Evolutionary conservation across 257 asterid genomes (phyloP), one percentile per base, ranked within the genome.

Genomic region (Ilex asprella): DNA sequence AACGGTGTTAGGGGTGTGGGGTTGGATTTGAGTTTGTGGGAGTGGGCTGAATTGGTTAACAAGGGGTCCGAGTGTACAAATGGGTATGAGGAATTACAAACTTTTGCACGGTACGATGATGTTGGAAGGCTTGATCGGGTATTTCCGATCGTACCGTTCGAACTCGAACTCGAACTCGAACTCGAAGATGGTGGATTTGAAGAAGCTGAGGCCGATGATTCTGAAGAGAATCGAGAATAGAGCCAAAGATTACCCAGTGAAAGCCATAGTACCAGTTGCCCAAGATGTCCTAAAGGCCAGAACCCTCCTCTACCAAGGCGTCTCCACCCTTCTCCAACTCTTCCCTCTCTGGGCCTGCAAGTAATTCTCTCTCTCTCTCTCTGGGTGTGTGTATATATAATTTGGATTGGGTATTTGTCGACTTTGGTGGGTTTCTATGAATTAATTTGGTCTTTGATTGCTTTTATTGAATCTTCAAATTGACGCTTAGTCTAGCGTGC

Each of bases 291-390:
- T 89, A 63, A 70, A 53, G 55, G 87, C 89, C 31, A 81, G 95
- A 60, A 63, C 60, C 9, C 5, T 70, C 16, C 89, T 92, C 43
- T 82, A 82, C 75, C 81, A 74, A 61, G 96, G 99, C 65, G 91
- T 92, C 56, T 80, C 91, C 8, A 69, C 73, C 46, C 95, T 92
- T 65, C 66, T 85, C 62, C 82, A 66, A 60, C 82, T 75, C 64
- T 5, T 85, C 66, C 97, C 95, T 44, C 16, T 80, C 31, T 89
- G 87, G 94, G 72, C 89, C 56, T 92, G 99, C 99, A 87, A 84
- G 99, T 91, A 81, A 82, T 64, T 78, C 27, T 70, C 15, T 58
- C 49, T 49, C 55, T 15, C 44, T 14, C 59, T 67, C 15, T 50
- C 14, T 31, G 52, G 41, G 2, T 6, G 10, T 11, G 5, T 16